Conservation (phyloP, 495 filamentous ascomycete species). For the Massariosphaeria phaeospora region DNA sequence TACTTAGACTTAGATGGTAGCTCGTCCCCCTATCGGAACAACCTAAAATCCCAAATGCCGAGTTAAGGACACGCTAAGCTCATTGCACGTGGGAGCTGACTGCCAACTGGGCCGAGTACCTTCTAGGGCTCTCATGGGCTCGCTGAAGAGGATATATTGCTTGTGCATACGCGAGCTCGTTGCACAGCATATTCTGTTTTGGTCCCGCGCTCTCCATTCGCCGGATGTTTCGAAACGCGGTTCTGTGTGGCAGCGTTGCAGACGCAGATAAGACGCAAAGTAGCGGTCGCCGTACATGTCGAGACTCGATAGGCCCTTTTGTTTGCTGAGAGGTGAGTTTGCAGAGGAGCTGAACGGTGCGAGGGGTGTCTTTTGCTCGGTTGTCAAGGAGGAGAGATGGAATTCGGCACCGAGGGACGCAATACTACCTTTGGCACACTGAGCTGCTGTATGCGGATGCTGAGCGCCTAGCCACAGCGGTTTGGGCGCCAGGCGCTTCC, state of each 20-base stretch:
- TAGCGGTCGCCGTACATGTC: background rate
- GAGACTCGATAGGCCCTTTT: background rate
- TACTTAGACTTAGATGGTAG: too few species aligned
- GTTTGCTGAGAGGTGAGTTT: background rate
- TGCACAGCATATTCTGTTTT: constrained; percentile 15
- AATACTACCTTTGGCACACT: background rate
- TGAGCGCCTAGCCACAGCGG: background rate
- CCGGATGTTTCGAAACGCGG: constrained; percentile 26
- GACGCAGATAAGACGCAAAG: constrained; percentile 7
- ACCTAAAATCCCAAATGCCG: too few species aligned
- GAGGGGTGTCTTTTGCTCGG: background rate
- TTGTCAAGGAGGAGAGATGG: background rate
- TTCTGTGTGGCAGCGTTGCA: background rate
- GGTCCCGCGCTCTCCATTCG: constrained; percentile 1
- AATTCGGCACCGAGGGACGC: background rate
- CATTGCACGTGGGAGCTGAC: too few species aligned
- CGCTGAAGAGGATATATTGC: constrained; percentile 1
- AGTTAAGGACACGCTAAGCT: too few species aligned
- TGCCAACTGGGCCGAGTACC: background rate
- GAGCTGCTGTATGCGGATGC: background rate
- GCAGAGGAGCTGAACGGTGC: background rate
- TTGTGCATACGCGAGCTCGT: constrained; percentile 20
- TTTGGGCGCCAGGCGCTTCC: background rate
- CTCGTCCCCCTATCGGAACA: too few species aligned
- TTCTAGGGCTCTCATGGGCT: background rate